Percentiles rank a stretch among this genome's conserved stretches.
These are phyloP conservation scores for Pseudonitzschia pungens DNA, from an alignment of 108 stramenopile species.

Conservation along the genomic window DNA sequence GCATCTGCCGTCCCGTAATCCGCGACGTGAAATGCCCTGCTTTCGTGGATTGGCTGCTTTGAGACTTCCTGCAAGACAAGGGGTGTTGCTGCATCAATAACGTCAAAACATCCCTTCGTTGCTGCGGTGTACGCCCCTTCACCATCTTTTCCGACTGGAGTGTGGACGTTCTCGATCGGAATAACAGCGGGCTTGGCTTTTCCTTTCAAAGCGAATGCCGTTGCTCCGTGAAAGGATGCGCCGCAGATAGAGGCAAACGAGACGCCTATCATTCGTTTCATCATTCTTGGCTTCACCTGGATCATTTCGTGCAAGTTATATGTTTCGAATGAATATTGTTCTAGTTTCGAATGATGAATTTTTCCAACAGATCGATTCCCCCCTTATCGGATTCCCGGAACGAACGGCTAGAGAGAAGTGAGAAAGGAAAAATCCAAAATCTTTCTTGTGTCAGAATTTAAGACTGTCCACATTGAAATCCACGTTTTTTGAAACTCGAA, in stretches of 20 bases:
- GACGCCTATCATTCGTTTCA: background rate
- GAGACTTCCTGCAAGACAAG: slow-evolving; percentile 27
- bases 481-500: no score
- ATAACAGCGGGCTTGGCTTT: no score
- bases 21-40: slow-evolving; percentile 36
- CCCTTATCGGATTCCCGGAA: no score
- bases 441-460: no score
- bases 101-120: slow-evolving; percentile 64
- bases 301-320: no score
- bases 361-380: no score
- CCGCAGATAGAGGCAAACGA: background rate
- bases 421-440: no score
- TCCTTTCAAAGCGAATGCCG: slow-evolving; percentile 2
- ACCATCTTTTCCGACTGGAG: slow-evolving; percentile 48
- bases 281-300: background rate
- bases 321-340: no score
- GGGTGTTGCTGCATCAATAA: slow-evolving; percentile 47
- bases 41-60: background rate
- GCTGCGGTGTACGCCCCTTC: slow-evolving; percentile 42
- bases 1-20: slow-evolving; percentile 63
- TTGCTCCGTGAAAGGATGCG: background rate
- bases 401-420: no score
- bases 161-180: slow-evolving; percentile 29
- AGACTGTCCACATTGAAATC: no score
- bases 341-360: no score